These are phyloP conservation scores for Termitomyces heimii DNA, from an alignment of 768 basidiomycete genomes.

Conservation along the genomic window DNA sequence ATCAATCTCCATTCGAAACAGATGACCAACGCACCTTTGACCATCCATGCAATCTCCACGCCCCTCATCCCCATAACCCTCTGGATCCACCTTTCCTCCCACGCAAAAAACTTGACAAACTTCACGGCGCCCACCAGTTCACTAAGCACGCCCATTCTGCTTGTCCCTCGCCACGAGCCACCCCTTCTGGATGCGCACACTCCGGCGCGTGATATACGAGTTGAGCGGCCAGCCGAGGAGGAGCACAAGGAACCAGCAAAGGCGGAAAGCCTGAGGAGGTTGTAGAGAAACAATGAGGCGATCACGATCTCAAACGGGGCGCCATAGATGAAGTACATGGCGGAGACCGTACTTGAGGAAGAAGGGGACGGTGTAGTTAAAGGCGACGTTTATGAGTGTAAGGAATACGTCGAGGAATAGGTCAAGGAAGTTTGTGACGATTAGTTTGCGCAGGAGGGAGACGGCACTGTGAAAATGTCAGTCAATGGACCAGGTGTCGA, in stretches of 20 bases:
- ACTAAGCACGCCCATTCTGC: constrained; percentile 70
- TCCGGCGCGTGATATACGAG: constrained; percentile 53
- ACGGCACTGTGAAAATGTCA: not conserved
- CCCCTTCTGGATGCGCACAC: constrained; percentile 56
- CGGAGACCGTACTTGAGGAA: constrained; percentile 62
- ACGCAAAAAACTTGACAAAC: constrained; percentile 83
- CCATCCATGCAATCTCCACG: constrained; percentile 71
- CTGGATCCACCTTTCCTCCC: constrained; percentile 73
- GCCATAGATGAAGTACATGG: constrained; percentile 63
- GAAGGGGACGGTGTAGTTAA: constrained; percentile 80
- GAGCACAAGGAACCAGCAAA: constrained; percentile 66
- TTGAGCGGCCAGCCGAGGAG: constrained; percentile 68
- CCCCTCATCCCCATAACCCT: constrained; percentile 58
- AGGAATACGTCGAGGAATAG: constrained; percentile 56
- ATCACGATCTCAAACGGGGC: constrained; percentile 77
- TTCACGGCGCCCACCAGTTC: constrained; percentile 74
- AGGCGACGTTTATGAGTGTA: constrained; percentile 62
- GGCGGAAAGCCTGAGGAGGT: constrained; percentile 62
- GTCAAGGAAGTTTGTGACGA: constrained; percentile 41
- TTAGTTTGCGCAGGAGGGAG: constrained; percentile 38
- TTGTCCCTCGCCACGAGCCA: constrained; percentile 52
- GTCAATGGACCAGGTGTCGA: not conserved
- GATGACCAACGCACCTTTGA: constrained; percentile 49
- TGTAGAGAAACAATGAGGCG: constrained; percentile 69
- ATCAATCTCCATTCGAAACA: not conserved